These are phyloP conservation scores for Mrakia gelida DNA, from an alignment of 768 basidiomycete genomes.

Conservation along the genomic window DNA sequence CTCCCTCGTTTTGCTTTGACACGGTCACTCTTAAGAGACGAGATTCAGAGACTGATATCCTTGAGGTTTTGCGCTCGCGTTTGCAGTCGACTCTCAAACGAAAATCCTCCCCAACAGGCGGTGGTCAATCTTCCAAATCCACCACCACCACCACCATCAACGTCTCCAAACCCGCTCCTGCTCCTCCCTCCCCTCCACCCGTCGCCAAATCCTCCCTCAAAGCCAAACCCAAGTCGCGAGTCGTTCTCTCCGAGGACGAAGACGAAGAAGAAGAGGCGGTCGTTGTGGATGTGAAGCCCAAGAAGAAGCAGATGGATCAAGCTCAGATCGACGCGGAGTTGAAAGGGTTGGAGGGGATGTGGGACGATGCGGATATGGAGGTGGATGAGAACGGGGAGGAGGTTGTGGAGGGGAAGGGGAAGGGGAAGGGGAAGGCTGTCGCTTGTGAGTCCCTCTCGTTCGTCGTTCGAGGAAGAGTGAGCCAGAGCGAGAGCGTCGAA, in stretches of 20 bases:
- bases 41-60: no score
- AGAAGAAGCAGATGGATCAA: conserved; percentile 5
- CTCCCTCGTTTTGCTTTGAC: background rate
- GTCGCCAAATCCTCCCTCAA: background rate
- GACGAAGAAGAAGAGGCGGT: background rate
- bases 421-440: background rate
- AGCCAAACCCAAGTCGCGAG: background rate
- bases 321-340: background rate
- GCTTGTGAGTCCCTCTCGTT: background rate
- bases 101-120: conserved; percentile 1
- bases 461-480: no score
- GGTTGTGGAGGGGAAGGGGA: background rate
- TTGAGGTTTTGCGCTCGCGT: no score
- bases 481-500: no score
- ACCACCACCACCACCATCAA: background rate
- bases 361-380: conserved; percentile 8
- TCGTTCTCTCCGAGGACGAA: conserved; percentile 4
- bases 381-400: conserved; percentile 7
- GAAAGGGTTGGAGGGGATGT: background rate
- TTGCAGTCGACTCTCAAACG: conserved; percentile 5
- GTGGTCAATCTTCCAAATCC: background rate
- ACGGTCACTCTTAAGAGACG: no score
- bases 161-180: conserved; percentile 2
- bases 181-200: background rate
- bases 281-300: background rate